Percentiles rank a stretch among this genome's conserved stretches.
Conservation (phyloP, 106 monocot species). For the Xerophyta viscosa region DNA sequence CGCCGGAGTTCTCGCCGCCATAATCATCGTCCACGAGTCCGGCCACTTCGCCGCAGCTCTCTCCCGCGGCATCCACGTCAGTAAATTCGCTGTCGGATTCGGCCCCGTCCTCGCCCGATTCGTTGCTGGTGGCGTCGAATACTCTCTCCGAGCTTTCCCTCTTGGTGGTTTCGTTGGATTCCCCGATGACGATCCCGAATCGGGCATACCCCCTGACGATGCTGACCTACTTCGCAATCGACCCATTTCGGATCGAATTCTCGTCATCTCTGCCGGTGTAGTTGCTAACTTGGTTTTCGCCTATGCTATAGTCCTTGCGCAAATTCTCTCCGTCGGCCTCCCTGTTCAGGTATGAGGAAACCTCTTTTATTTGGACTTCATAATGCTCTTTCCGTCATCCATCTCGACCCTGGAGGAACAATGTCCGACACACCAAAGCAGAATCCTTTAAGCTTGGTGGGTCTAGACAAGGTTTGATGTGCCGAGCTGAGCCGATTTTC, state of each 20-base stretch:
- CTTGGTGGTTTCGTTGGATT: constrained; percentile 91
- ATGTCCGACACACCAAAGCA: too few relatives aligned
- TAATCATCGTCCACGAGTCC: constrained; percentile 84
- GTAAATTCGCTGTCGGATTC: constrained; percentile 86
- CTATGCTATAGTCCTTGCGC: constrained; percentile 55
- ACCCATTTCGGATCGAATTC: constrained; percentile 65
- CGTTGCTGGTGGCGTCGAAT: constrained; percentile 56
- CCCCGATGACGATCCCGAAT: constrained; percentile 80
- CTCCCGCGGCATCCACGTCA: constrained; percentile 72
- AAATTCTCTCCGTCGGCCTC: constrained; percentile 63
- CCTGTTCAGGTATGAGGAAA: too few relatives aligned
- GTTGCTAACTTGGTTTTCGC: constrained; percentile 80
- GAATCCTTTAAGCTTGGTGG: too few relatives aligned
- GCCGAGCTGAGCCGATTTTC: too few relatives aligned
- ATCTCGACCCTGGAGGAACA: too few relatives aligned
- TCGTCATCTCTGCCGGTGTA: constrained; percentile 86
- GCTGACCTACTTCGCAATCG: constrained; percentile 76
- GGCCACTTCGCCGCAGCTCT: constrained; percentile 91
- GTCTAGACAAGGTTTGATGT: too few relatives aligned
- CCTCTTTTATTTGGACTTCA: too few relatives aligned
- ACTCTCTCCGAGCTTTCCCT: constrained; percentile 83
- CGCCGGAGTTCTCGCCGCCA: constrained; percentile 72
- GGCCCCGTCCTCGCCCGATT: constrained; percentile 79
- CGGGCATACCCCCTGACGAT: constrained; percentile 54
- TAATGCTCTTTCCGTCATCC: too few relatives aligned